These are phyloP conservation scores for Chaetomium sp. DNA, from an alignment of 2,329 filamentous ascomycete species.

Conservation along the genomic window DNA sequence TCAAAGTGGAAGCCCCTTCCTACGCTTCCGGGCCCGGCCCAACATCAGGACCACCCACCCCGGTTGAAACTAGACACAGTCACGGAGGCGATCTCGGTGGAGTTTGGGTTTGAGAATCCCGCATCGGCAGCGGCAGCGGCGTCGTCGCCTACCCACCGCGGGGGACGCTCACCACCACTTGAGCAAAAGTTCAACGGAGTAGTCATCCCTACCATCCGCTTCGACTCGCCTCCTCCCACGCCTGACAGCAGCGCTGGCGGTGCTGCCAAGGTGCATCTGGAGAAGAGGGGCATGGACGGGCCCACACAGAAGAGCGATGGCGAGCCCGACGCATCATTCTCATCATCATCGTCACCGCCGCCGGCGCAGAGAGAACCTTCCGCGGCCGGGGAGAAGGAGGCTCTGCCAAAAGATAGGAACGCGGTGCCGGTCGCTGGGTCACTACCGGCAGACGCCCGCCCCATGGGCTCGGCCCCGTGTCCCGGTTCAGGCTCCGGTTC, in stretches of 20 bases:
- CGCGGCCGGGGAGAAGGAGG: no score
- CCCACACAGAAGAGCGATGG: background rate
- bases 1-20: conserved; percentile 23
- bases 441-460: no score
- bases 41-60: background rate
- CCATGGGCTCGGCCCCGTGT: no score
- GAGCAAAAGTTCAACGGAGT: background rate
- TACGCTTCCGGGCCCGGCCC: conserved; percentile 1
- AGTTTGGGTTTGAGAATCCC: background rate
- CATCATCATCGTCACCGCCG: background rate
- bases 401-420: no score
- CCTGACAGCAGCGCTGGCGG: conserved; percentile 14
- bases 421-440: no score
- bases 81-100: no score
- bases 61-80: no score
- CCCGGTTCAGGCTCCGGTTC: no score
- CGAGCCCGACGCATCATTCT: background rate
- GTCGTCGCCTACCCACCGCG: no score
- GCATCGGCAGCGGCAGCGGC: no score
- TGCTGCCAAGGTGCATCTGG: background rate
- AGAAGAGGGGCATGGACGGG: no score
- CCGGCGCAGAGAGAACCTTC: no score
- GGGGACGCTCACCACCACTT: background rate
- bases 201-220: background rate
- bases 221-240: conserved; percentile 16